Percentiles rank a stretch among this genome's conserved stretches.
Conservation (phyloP, 768 basidiomycete species). For the Tricholoma terreum region DNA sequence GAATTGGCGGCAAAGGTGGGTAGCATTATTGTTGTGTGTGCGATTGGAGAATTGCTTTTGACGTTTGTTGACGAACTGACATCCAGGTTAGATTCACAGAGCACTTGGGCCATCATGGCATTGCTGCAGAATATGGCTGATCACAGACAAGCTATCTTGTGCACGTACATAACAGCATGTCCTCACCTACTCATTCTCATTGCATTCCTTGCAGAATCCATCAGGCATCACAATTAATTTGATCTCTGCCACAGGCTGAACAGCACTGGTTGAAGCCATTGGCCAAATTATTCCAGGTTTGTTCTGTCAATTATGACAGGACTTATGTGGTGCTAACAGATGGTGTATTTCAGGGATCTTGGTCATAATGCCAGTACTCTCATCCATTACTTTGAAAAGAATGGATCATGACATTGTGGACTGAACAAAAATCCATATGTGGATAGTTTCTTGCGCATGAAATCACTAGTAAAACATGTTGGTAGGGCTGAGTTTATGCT, state of each 20-base stretch:
- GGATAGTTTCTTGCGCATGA: not conserved
- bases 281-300: conserved; percentile 74
- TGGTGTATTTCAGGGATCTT: conserved; percentile 71
- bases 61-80: conserved; percentile 77
- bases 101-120: conserved; percentile 77
- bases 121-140: conserved; percentile 77
- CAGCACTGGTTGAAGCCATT: conserved; percentile 63
- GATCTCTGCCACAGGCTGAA: not conserved
- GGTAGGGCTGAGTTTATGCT: conserved; percentile 60
- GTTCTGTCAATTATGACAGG: not conserved
- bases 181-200: not conserved
- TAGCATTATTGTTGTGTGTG: conserved; percentile 11
- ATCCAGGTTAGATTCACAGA: conserved; percentile 82
- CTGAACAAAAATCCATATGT: conserved; percentile 71
- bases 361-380: conserved; percentile 59
- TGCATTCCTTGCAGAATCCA: conserved; percentile 34
- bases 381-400: conserved; percentile 73
- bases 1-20: conserved; percentile 84
- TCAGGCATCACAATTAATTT: conserved; percentile 24
- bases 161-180: conserved; percentile 53
- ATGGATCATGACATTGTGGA: conserved; percentile 62
- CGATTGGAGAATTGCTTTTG: not conserved
- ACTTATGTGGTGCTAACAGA: conserved; percentile 32
- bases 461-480: not conserved
- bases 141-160: conserved; percentile 83